These are phyloP conservation scores for Xylariaceae sp. DNA, from an alignment of 2,329 filamentous ascomycete species.

Conservation along the genomic window DNA sequence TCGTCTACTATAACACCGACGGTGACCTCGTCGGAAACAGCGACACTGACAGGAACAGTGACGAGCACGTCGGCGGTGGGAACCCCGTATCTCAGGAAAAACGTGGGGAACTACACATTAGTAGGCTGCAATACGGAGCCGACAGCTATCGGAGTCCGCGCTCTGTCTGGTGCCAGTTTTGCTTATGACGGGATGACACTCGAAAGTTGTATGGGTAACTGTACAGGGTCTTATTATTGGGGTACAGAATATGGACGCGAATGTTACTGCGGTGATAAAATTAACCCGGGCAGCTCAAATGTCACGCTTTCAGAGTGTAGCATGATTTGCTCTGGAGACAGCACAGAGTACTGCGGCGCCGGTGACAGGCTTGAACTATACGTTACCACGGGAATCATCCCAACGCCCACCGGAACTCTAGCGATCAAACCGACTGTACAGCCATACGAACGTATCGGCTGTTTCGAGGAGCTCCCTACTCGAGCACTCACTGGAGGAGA, in stretches of 20 bases:
- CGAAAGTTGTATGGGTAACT: slow-evolving; percentile 42
- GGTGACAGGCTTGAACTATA: slow-evolving; percentile 41
- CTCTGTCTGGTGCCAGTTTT: slow-evolving; percentile 37
- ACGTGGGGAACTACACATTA: slow-evolving; percentile 40
- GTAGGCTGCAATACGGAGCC: slow-evolving; percentile 47
- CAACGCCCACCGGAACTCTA: slow-evolving; percentile 32
- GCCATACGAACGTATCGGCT: slow-evolving; percentile 35
- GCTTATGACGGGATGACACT: slow-evolving; percentile 46
- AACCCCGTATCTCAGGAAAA: slow-evolving; percentile 34
- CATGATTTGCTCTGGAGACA: slow-evolving; percentile 39
- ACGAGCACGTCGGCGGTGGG: slow-evolving; percentile 28
- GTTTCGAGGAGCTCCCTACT: slow-evolving; percentile 36
- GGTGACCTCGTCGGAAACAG: slow-evolving; percentile 18
- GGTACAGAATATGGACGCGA: slow-evolving; percentile 49
- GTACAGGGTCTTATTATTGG: slow-evolving; percentile 43
- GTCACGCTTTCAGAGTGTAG: slow-evolving; percentile 34
- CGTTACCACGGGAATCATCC: slow-evolving; percentile 35
- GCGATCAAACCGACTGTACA: slow-evolving; percentile 33
- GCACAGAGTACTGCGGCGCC: slow-evolving; percentile 39
- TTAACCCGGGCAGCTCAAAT: slow-evolving; percentile 31
- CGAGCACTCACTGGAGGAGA: slow-evolving; percentile 34
- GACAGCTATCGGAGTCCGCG: slow-evolving; percentile 34
- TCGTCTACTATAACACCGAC: slow-evolving; percentile 23
- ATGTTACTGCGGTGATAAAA: slow-evolving; percentile 47
- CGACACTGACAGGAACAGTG: slow-evolving; percentile 25